Conservation (phyloP, 768 basidiomycete species). For the Sporobolomyces pararoseus region DNA sequence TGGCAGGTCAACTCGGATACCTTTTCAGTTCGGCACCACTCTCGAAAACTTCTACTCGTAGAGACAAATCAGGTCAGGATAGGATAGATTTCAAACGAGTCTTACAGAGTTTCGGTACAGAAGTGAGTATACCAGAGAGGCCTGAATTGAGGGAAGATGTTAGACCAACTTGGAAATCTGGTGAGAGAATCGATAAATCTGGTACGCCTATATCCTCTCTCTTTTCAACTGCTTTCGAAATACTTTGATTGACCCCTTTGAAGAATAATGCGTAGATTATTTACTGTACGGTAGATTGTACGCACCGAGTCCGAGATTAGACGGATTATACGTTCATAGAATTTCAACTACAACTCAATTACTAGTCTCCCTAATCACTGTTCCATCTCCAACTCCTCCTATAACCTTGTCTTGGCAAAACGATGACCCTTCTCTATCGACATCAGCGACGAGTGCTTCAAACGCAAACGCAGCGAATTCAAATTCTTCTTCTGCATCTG, state of each 20-base stretch:
- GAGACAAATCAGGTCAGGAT: constrained; percentile 59
- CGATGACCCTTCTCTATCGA: constrained; percentile 47
- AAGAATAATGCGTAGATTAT: constrained; percentile 63
- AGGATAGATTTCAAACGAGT: constrained; percentile 80
- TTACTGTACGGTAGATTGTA: constrained; percentile 88
- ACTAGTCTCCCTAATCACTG: constrained; percentile 79
- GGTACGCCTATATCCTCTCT: constrained; percentile 54
- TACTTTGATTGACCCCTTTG: too few species aligned
- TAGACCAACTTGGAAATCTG: constrained; percentile 61
- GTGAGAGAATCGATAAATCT: constrained; percentile 68
- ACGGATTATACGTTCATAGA: constrained; percentile 82
- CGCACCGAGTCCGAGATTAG: constrained; percentile 79
- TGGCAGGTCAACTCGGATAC: constrained; percentile 88
- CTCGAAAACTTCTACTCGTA: constrained; percentile 48
- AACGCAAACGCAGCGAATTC: constrained; percentile 46
- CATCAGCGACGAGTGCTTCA: constrained; percentile 52
- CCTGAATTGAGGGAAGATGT: constrained; percentile 75
- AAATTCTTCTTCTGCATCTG: constrained; percentile 51
- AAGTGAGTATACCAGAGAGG: constrained; percentile 72
- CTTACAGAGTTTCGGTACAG: constrained; percentile 72
- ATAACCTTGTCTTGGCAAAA: constrained; percentile 36
- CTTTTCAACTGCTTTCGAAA: too few species aligned
- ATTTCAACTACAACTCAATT: constrained; percentile 73
- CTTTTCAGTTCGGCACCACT: constrained; percentile 86
- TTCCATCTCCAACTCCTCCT: constrained; percentile 47